These are phyloP conservation scores for Aegilops longissima DNA, from an alignment of 176 grass and related monocot genomes.

Conservation along the genomic window DNA sequence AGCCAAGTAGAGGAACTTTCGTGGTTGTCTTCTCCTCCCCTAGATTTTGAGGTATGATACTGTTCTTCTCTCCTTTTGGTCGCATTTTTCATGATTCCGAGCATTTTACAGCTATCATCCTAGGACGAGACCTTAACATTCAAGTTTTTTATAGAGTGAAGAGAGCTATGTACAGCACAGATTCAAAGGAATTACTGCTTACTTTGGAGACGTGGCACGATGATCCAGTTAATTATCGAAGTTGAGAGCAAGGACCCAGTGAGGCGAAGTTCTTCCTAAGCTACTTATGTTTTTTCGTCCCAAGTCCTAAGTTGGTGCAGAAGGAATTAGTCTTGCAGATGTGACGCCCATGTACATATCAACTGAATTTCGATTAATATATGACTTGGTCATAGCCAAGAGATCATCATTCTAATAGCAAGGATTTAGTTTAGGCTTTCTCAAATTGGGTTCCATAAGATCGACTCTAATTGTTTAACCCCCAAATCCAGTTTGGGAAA, in stretches of 20 bases:
- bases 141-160: slow-evolving; percentile 40
- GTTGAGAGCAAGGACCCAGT: neutral
- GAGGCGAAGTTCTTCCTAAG: slow-evolving; percentile 1
- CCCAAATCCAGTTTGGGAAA: neutral
- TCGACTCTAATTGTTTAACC: neutral
- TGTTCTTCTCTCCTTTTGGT: neutral
- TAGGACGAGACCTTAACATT: neutral
- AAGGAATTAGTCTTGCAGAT: neutral
- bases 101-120: neutral
- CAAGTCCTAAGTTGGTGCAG: neutral
- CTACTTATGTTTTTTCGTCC: neutral
- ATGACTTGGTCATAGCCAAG: neutral
- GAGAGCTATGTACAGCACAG: slow-evolving; percentile 32
- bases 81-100: neutral
- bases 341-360: neutral
- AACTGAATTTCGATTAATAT: neutral
- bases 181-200: slow-evolving; percentile 60
- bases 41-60: slow-evolving; percentile 49
- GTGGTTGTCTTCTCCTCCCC: slow-evolving; percentile 60
- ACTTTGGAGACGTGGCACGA: slow-evolving; percentile 37
- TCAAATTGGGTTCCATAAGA: neutral
- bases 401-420: neutral
- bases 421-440: neutral
- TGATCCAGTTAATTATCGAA: neutral
- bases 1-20: slow-evolving; percentile 64